Percentiles rank a stretch among this genome's conserved stretches.
Evolutionary conservation across 331 rosid species (phyloP).

Genomic region (Arachis monticola): DNA sequence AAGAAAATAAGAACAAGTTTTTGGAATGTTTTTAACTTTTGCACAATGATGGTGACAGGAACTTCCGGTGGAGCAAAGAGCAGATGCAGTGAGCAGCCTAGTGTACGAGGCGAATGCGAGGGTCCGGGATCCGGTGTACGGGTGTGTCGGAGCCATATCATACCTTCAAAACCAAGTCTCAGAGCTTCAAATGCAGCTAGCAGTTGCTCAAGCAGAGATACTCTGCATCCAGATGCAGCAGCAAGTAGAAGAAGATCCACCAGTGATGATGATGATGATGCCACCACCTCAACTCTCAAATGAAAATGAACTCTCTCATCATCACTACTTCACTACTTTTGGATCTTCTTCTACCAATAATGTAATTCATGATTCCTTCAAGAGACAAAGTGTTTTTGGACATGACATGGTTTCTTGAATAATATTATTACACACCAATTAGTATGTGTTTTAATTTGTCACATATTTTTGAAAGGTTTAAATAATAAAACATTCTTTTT

Average conservation of each 20-base stretch:
- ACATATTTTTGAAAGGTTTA: too few relatives aligned
- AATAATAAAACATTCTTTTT: too few relatives aligned
- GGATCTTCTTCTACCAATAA: constrained; percentile 56
- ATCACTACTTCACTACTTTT: constrained; percentile 48
- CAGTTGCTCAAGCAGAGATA: constrained; percentile 89
- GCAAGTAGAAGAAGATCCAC: constrained; percentile 35
- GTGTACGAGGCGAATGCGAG: constrained; percentile 97
- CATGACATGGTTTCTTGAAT: constrained; percentile 64
- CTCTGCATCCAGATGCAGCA: constrained; percentile 84
- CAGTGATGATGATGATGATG: constrained; percentile 3
- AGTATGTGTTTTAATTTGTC: too few relatives aligned
- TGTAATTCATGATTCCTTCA: constrained; percentile 55
- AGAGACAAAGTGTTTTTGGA: constrained; percentile 40
- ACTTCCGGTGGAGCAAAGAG: constrained; percentile 75
- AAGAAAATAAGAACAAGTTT: too few relatives aligned
- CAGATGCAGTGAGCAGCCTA: constrained; percentile 91
- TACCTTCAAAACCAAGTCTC: constrained; percentile 86
- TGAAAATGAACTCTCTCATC: not conserved
- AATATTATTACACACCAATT: too few relatives aligned
- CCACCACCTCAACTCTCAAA: constrained; percentile 45
- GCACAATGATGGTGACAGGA: constrained; percentile 55
- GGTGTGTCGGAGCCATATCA: constrained; percentile 90
- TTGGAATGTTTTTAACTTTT: not conserved
- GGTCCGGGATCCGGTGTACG: constrained; percentile 87
- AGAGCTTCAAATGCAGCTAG: constrained; percentile 92